Base-by-base conservation (phyloP, 2,329 filamentous ascomycete species). In the Claviceps sp. region DNA sequence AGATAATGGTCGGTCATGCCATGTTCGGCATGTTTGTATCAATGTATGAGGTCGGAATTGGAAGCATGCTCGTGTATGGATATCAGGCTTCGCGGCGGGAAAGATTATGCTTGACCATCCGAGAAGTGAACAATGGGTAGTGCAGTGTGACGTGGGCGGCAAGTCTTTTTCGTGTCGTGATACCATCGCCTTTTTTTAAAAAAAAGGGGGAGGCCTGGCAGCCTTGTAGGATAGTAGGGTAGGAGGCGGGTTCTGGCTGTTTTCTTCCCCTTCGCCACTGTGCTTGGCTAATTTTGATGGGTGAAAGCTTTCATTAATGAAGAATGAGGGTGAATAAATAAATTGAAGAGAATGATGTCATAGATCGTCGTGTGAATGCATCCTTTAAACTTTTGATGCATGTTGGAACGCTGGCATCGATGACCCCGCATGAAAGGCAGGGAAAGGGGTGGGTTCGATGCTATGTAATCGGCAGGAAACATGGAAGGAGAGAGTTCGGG, bases 61-160 rank as follows among this genome's bases (percentile, higher is more conserved):
- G 7, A 26, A 49, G 34, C 16, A 16, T 30, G 30, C 36, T 48
- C 36, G 47, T 30, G 20, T 41, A 41, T 24, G 44, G n/a, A 47
- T 16, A 34, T 34, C 13, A 3, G 16, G 26, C 26, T 26, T 11
- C 11, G 30, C 26, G 5, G 11, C 30, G 9, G 11, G 5, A 26
- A 24, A 42, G 47, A 49, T 49, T 49, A 42, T 49, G 47, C 47
- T 42, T 36, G 47, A 36, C 47, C 47, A 49, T 49, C 34, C 48
- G 48, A 49, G 38, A 8, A 43, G 9, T 14, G 42, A 24, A 36
- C 11, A 40, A n/a, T 13, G 40, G 9, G 48, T 49, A 18, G 24
- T 49, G 18, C 48, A 44, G 48, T 49, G 38, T 18, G 40, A 49
- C 48, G 48, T 49, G 47, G 24, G 48, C 40, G 40, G 48, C 26